phyloP scores from a whole-genome alignment of 2,329 filamentous ascomycete genomes.

The Aspergillaceae sp. region DNA sequence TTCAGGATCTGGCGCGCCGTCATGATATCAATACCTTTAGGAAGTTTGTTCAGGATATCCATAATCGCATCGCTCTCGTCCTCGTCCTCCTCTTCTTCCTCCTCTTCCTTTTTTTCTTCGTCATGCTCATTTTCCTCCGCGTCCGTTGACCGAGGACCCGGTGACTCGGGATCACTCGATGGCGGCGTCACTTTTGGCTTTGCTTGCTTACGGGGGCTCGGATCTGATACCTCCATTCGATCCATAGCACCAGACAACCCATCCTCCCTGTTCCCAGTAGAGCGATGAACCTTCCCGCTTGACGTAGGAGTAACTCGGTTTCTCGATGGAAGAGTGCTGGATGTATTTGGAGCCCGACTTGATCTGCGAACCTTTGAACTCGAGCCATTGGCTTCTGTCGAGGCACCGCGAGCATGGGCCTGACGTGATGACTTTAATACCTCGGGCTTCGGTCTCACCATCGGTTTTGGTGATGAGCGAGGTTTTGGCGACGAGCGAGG shows the following conservation, averaged over 20 bases:
- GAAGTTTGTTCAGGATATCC: constrained; percentile 65
- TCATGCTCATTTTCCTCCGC: constrained; percentile 39
- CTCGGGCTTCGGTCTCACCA: constrained; percentile 32
- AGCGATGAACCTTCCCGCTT: constrained; percentile 6
- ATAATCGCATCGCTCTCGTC: constrained; percentile 50
- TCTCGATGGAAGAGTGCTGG: constrained; percentile 8
- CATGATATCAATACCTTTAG: constrained; percentile 68
- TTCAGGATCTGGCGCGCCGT: constrained; percentile 90
- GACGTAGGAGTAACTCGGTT: constrained; percentile 4
- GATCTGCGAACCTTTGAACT: constrained; percentile 13
- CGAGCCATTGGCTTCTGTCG: constrained; percentile 7
- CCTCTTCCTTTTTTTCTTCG: constrained; percentile 43
- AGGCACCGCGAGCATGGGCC: constrained; percentile 5
- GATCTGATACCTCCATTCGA: constrained; percentile 16
- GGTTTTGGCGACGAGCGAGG: constrained; percentile 18
- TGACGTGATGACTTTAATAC: constrained; percentile 19
- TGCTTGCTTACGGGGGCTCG: constrained; percentile 21
- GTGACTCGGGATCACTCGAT: constrained; percentile 33
- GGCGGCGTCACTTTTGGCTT: constrained; percentile 38
- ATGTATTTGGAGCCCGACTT: constrained; percentile 1
- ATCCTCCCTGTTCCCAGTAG: constrained; percentile 30
- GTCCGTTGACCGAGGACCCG: constrained; percentile 43
- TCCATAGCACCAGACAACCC: constrained; percentile 15
- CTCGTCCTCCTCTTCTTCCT: constrained; percentile 46
- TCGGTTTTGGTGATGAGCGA: constrained; percentile 21